Evolutionary conservation across 352 stramenopile genomes (phyloP), one percentile per base, ranked within the genome.

Genomic region (Globisporangium viniferum): DNA sequence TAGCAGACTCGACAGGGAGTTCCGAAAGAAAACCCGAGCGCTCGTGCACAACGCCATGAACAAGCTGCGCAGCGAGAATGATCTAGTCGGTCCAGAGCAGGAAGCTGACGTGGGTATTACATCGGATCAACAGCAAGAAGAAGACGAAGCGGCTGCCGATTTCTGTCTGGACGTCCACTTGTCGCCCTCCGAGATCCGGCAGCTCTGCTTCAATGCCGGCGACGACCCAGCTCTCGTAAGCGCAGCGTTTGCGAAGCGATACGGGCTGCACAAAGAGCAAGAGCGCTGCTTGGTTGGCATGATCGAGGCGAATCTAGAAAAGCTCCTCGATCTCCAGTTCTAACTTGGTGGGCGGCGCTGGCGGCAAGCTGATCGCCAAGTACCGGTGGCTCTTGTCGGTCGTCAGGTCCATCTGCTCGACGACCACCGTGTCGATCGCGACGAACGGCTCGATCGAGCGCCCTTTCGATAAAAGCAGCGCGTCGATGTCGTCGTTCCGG

Each of bases 321-420:
- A 92, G 75, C 62, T 92, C 84, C 41, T 81, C 75, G 27, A 86
- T 67, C 64, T 92, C 84, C 67, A 89, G 67, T 27, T 86, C 77
- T 44, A 91, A 62, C 53, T 88, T 88, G 9, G 67, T 74, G 0
- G 74, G 74, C 5, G 70, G 33, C 12, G 58, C 33, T 18, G 77
- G 69, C 20, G 81, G 75, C 49, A 71, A 75, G 44, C 73, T 69
- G 62, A 92, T 84, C 18, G 82, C 81, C 57, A 92, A 70, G 59
- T 79, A 66, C 7, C 84, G 82, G 18, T 73, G 77, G 5, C 72
- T 78, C 62, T 88, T 87, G 65, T 86, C 76, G 15, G 79, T 85
- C 18, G 82, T 79, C 57, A 92, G 73, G 70, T 91, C 79, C 69
- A 91, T 84, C 20, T 77, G 70, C 74, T 93, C 85, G 35, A 93